Percentiles rank a stretch among this genome's conserved stretches.
Conservation (phyloP, 2,329 filamentous ascomycete species). For the Talaromyces islandicus region DNA sequence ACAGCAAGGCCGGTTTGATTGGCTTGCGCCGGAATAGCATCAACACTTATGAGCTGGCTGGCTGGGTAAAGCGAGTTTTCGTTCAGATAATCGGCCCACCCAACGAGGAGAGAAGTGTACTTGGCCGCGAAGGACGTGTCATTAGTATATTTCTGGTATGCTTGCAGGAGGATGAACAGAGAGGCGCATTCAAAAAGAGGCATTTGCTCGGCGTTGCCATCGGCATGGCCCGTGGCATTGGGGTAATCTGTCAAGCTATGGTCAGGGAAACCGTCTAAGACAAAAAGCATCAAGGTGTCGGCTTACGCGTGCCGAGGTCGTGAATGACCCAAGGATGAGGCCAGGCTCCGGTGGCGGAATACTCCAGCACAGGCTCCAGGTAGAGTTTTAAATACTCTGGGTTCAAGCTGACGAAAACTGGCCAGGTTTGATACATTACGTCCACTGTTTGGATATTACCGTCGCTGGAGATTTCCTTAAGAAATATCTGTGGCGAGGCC, state of each 20-base stretch:
- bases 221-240: constrained; percentile 35
- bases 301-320: constrained; percentile 28
- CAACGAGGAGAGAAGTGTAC: constrained; percentile 29
- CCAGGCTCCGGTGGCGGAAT: constrained; percentile 36
- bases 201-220: constrained; percentile 35
- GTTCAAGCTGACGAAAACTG: constrained; percentile 38
- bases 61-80: constrained; percentile 34
- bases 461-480: constrained; percentile 41
- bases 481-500: constrained; percentile 24
- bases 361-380: constrained; percentile 39
- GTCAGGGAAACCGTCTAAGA: background rate
- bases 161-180: constrained; percentile 32
- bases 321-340: constrained; percentile 33
- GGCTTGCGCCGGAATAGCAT: constrained; percentile 33
- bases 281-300: background rate
- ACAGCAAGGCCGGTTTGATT: constrained; percentile 45
- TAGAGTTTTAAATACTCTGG: constrained; percentile 40
- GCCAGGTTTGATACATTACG: constrained; percentile 38
- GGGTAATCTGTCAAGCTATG: constrained; percentile 26
- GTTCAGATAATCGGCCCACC: constrained; percentile 39
- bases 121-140: constrained; percentile 30
- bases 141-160: constrained; percentile 33
- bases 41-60: constrained; percentile 39
- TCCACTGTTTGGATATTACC: constrained; percentile 41
- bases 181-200: constrained; percentile 39